A percentile compares a stretch with the other conserved stretches of the same genome.
phyloP scores from a whole-genome alignment of 2,329 filamentous ascomycete species.

The Fusarium ambrosium region DNA sequence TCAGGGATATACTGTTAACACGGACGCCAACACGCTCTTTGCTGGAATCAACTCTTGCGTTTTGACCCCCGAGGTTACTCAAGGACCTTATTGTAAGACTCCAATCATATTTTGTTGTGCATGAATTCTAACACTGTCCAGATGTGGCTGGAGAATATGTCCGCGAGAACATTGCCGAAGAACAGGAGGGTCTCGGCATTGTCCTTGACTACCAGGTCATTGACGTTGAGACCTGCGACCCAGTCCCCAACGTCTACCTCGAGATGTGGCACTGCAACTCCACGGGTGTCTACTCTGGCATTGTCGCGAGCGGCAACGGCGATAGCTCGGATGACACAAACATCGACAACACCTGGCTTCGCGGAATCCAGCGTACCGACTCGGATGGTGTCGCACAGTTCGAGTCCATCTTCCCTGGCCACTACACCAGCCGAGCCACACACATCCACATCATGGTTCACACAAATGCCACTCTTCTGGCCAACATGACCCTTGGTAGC shows the following conservation, averaged over 20 bases:
- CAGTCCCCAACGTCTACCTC: conserved; percentile 56
- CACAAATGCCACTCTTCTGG: conserved; percentile 50
- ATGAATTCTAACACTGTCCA: conserved; percentile 9
- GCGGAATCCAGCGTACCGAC: conserved; percentile 57
- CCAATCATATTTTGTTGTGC: background rate
- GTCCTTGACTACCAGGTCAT: conserved; percentile 61
- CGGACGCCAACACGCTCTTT: conserved; percentile 53
- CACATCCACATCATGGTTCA: conserved; percentile 63
- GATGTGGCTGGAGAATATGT: conserved; percentile 52
- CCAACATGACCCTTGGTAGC: conserved; percentile 53
- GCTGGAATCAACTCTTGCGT: conserved; percentile 59
- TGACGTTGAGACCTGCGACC: conserved; percentile 59
- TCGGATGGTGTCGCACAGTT: conserved; percentile 59
- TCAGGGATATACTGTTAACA: conserved; percentile 48
- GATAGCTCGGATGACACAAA: conserved; percentile 55
- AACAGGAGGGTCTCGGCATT: conserved; percentile 56
- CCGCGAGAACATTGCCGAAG: conserved; percentile 56
- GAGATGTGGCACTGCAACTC: conserved; percentile 64
- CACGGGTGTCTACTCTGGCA: conserved; percentile 61
- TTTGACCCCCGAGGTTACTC: conserved; percentile 63
- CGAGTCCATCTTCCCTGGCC: conserved; percentile 59
- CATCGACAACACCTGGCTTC: conserved; percentile 52
- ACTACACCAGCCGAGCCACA: conserved; percentile 60
- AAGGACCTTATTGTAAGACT: conserved; percentile 60
- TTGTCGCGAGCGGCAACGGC: conserved; percentile 57